phyloP scores from a whole-genome alignment of 1,139 yeast genomes.

The Lodderomyces pseudojiufengensis region DNA sequence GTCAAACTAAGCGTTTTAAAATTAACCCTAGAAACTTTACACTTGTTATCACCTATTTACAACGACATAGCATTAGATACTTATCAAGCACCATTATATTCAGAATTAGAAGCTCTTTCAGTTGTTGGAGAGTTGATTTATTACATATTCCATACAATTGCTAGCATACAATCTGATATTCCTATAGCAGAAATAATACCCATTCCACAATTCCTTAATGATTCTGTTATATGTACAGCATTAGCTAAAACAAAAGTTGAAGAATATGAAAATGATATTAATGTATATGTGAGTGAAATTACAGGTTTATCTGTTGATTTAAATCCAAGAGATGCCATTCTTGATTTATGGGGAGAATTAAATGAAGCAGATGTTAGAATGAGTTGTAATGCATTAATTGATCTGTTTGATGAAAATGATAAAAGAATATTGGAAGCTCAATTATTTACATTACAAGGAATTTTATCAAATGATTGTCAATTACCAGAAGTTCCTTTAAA shows the following conservation, averaged over 20 bases:
- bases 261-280: slow-evolving; percentile 51
- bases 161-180: slow-evolving; percentile 26
- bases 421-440: slow-evolving; percentile 37
- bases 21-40: slow-evolving; percentile 22
- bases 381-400: slow-evolving; percentile 22
- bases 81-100: slow-evolving; percentile 5
- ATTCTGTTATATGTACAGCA: slow-evolving; percentile 22
- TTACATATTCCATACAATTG: slow-evolving; percentile 25
- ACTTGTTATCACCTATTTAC: slow-evolving; percentile 16
- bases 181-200: slow-evolving; percentile 14
- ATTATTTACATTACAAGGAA: slow-evolving; percentile 36
- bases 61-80: slow-evolving; percentile 13
- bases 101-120: slow-evolving; percentile 18
- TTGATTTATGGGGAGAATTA: slow-evolving; percentile 48
- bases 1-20: slow-evolving; percentile 17
- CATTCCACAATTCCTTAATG: slow-evolving; percentile 18
- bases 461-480: slow-evolving; percentile 41
- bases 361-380: slow-evolving; percentile 31
- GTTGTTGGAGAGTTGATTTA: slow-evolving; percentile 14
- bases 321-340: slow-evolving; percentile 51
- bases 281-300: slow-evolving; percentile 67
- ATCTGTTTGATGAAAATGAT: slow-evolving; percentile 15
- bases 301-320: slow-evolving; percentile 55
- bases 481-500: slow-evolving; percentile 21
- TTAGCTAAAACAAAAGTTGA: slow-evolving; percentile 28